These are phyloP conservation scores for Candida boleticola DNA, from an alignment of 805 yeast genomes.

Conservation along the genomic window DNA sequence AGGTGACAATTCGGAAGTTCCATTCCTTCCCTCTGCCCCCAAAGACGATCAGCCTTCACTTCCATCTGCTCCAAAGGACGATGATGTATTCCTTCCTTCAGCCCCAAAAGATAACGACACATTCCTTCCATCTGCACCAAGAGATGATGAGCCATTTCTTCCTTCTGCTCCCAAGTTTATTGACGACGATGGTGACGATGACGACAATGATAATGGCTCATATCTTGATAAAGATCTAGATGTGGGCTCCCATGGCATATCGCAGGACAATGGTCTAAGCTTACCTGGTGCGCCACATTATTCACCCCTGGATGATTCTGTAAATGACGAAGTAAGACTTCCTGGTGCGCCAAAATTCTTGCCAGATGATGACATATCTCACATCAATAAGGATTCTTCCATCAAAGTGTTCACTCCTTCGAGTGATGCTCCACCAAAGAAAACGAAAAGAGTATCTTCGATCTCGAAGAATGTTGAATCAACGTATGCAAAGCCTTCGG, in stretches of 20 bases:
- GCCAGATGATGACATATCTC: conserved; percentile 37
- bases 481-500: conserved; percentile 16
- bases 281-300: conserved; percentile 42
- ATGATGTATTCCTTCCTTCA: neutral
- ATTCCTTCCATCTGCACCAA: neutral
- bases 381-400: conserved; percentile 36
- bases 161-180: conserved; percentile 8
- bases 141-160: neutral
- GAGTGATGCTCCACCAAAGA: neutral
- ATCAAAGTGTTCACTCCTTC: conserved; percentile 34
- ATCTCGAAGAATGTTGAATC: neutral
- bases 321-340: conserved; percentile 22
- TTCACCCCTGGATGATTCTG: conserved; percentile 23
- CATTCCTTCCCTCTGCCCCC: neutral
- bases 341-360: conserved; percentile 44
- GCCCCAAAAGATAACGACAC: neutral
- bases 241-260: too few relatives aligned
- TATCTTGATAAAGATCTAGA: too few relatives aligned
- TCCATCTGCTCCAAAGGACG: neutral
- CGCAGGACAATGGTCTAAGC: too few relatives aligned
- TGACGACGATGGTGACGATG: conserved; percentile 7
- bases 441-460: neutral
- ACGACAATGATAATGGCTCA: neutral
- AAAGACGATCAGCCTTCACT: neutral
- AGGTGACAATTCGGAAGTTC: neutral